phyloP scores from a whole-genome alignment of 1,139 yeast species.

The Diutina ranongensis region DNA sequence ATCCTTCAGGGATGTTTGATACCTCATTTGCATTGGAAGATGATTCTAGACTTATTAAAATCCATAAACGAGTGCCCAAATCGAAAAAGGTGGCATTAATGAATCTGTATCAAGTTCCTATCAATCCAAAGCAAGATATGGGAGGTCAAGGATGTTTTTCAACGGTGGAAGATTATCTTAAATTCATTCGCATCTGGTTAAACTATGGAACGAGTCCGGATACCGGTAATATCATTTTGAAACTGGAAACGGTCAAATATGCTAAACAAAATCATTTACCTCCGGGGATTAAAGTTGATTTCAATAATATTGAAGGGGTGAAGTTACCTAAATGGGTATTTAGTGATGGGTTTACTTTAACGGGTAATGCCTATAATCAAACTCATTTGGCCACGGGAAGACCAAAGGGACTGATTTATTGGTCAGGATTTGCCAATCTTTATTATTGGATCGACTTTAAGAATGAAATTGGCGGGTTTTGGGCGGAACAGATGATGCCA shows the following conservation, averaged over 20 bases:
- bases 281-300: slow-evolving; percentile 6
- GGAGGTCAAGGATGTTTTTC: slow-evolving; percentile 43
- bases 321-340: not conserved
- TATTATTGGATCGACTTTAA: slow-evolving; percentile 36
- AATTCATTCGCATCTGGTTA: slow-evolving; percentile 33
- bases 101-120: not conserved
- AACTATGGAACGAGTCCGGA: slow-evolving; percentile 33
- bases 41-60: slow-evolving; percentile 7
- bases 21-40: slow-evolving; percentile 6
- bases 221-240: slow-evolving; percentile 21
- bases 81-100: slow-evolving; percentile 13
- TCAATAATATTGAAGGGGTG: slow-evolving; percentile 6
- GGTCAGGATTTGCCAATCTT: slow-evolving; percentile 37
- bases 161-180: slow-evolving; percentile 30
- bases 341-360: not conserved
- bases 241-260: slow-evolving; percentile 14
- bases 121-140: slow-evolving; percentile 18
- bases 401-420: slow-evolving; percentile 26
- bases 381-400: slow-evolving; percentile 27
- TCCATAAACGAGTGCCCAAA: slow-evolving; percentile 8
- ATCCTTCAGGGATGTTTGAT: slow-evolving; percentile 29
- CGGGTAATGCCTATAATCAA: slow-evolving; percentile 7
- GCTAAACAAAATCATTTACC: slow-evolving; percentile 5
- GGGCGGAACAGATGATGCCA: slow-evolving; percentile 6
- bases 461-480: slow-evolving; percentile 11